Conservation (phyloP, 139 green algal genomes). For the Zygnema cylindricum region DNA sequence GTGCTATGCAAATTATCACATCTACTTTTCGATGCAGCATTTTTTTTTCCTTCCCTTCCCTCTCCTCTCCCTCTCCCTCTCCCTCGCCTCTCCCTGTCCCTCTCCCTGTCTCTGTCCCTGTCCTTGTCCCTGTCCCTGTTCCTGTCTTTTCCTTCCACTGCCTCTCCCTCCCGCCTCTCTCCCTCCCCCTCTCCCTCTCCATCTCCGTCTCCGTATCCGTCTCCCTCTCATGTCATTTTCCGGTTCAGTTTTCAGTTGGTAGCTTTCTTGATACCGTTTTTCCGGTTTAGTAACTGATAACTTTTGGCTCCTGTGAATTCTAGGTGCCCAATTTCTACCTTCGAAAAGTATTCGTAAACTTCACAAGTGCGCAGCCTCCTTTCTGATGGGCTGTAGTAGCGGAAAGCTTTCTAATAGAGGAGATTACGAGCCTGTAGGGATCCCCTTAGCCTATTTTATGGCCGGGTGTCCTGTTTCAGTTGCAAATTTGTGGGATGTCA, state of each 20-base stretch:
- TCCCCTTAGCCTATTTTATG: slow-evolving; percentile 78
- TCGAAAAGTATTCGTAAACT: slow-evolving; percentile 69
- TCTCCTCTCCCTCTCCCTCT: too few species aligned
- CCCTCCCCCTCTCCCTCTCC: too few species aligned
- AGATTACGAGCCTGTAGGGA: slow-evolving; percentile 75
- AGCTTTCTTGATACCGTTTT: neutral
- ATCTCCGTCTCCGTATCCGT: too few species aligned
- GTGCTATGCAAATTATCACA: too few species aligned
- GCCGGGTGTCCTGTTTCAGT: slow-evolving; percentile 81
- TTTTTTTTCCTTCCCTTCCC: too few species aligned
- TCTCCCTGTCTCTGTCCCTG: too few species aligned
- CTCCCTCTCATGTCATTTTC: slow-evolving; percentile 27
- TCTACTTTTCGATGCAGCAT: too few species aligned
- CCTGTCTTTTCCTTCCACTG: too few species aligned
- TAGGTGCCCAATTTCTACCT: slow-evolving; percentile 62
- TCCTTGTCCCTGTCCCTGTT: too few species aligned
- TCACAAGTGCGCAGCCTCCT: slow-evolving; percentile 66
- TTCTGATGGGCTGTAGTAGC: slow-evolving; percentile 94
- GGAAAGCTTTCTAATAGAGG: slow-evolving; percentile 69
- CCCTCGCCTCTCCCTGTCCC: too few species aligned
- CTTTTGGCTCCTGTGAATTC: neutral
- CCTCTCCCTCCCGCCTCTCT: too few species aligned
- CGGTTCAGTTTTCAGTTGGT: neutral
- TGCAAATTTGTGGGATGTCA: slow-evolving; percentile 96
- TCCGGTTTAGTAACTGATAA: neutral